phyloP scores from a whole-genome alignment of 2,329 filamentous ascomycete genomes.

The Lecanicillium sp. region DNA sequence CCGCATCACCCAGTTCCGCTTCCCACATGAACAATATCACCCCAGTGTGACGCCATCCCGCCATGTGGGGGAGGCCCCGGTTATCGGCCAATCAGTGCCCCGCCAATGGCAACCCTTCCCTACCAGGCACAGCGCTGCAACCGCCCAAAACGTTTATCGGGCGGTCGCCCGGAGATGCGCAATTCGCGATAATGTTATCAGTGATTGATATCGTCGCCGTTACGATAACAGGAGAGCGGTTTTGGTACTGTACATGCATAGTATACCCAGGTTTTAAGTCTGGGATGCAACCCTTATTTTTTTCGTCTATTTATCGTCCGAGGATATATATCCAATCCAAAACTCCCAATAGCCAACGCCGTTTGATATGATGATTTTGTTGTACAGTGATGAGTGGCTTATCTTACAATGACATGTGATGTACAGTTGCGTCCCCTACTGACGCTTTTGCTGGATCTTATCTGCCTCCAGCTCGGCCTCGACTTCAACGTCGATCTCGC shows the following conservation, averaged over 20 bases:
- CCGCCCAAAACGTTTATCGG: neutral
- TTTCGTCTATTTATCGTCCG: too few relatives aligned
- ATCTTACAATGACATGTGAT: neutral
- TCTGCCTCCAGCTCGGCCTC: conserved; percentile 13
- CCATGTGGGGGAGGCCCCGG: conserved; percentile 11
- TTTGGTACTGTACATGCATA: too few relatives aligned
- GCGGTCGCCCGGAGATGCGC: conserved; percentile 14
- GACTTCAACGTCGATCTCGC: conserved; percentile 23
- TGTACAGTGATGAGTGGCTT: neutral
- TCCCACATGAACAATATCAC: conserved; percentile 5
- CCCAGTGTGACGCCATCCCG: conserved; percentile 27
- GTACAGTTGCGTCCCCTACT: neutral
- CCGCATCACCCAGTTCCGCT: neutral
- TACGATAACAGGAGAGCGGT: too few relatives aligned
- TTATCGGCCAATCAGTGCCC: conserved; percentile 14
- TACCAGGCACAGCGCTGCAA: too few relatives aligned
- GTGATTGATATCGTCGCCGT: too few relatives aligned
- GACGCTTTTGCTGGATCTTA: too few relatives aligned
- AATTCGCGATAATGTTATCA: too few relatives aligned
- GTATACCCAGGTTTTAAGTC: too few relatives aligned
- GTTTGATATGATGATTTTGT: neutral
- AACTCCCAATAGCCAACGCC: too few relatives aligned
- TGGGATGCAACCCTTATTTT: too few relatives aligned
- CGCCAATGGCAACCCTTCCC: conserved; percentile 3
- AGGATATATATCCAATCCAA: too few relatives aligned